A percentile compares a stretch with the other conserved stretches of the same genome.
Conservation (phyloP, 2,329 filamentous ascomycete species). For the Stagonosporopsis chrysanthemi region DNA sequence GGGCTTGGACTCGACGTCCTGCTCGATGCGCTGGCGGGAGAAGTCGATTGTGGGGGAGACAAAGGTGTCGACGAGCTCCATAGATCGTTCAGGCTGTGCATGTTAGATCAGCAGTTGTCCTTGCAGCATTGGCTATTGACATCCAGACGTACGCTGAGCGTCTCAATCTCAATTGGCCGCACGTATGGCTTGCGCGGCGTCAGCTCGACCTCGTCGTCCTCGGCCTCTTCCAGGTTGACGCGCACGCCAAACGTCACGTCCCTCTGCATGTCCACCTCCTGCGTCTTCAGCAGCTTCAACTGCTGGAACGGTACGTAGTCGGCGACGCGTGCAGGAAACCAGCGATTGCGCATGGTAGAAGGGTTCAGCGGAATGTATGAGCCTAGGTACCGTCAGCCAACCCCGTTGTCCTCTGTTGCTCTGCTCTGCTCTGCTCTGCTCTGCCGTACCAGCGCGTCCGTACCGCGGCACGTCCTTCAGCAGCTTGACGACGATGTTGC, state of each 20-base stretch:
- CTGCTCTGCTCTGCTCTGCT: neutral
- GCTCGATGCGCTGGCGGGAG: constrained; percentile 54
- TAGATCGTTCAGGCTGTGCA: constrained; percentile 52
- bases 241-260: constrained; percentile 56
- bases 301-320: constrained; percentile 60
- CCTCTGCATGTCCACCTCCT: constrained; percentile 55
- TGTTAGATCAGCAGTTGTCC: constrained; percentile 27
- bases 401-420: constrained; percentile 8
- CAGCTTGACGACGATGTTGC: constrained; percentile 59
- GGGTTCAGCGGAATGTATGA: constrained; percentile 60
- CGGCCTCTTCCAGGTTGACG: constrained; percentile 38
- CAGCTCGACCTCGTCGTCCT: constrained; percentile 30
- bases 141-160: constrained; percentile 47
- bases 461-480: constrained; percentile 61
- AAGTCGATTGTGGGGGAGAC: constrained; percentile 59
- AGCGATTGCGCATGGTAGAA: constrained; percentile 63
- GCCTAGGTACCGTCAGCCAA: constrained; percentile 51
- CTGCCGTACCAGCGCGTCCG: constrained; percentile 51
- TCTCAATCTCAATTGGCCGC: constrained; percentile 51
- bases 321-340: constrained; percentile 60
- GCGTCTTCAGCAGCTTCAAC: constrained; percentile 54
- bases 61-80: constrained; percentile 58
- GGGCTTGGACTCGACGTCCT: constrained; percentile 39
- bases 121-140: too few species aligned
- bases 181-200: constrained; percentile 37